A percentile compares a stretch with the other conserved stretches of the same genome.
Conservation (phyloP, 1,284 basidiomycete species). For the Acaromyces ingoldii region DNA sequence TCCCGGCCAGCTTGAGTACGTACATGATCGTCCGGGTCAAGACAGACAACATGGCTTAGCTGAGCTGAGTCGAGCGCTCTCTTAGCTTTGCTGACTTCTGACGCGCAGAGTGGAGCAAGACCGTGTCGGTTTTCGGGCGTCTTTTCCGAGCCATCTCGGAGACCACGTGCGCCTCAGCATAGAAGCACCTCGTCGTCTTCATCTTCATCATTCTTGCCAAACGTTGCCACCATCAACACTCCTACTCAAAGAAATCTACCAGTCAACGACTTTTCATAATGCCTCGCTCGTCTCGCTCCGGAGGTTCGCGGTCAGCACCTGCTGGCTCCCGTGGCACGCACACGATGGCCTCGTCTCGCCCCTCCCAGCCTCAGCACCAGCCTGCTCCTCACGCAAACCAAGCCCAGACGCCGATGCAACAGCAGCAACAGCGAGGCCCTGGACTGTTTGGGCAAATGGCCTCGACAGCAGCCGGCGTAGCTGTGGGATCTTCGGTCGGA, state of each 20-base stretch:
- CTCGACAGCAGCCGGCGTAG: constrained; percentile 79
- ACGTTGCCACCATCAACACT: too few relatives aligned
- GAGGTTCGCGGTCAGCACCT: constrained; percentile 36
- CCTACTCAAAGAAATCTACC: too few relatives aligned
- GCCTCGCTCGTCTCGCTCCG: constrained; percentile 43
- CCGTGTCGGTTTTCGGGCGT: too few relatives aligned
- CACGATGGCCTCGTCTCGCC: constrained; percentile 42
- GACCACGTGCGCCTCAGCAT: too few relatives aligned
- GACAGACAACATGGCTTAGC: too few relatives aligned
- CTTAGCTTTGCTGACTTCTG: too few relatives aligned
- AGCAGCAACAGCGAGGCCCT: constrained; percentile 23
- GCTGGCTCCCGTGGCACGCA: constrained; percentile 43
- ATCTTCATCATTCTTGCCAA: too few relatives aligned
- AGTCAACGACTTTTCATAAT: constrained; percentile 24
- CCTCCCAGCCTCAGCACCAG: constrained; percentile 9
- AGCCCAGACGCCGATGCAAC: constrained; percentile 14
- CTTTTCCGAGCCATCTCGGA: too few relatives aligned
- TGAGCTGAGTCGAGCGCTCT: too few relatives aligned
- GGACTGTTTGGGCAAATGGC: constrained; percentile 62
- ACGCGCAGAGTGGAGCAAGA: too few relatives aligned
- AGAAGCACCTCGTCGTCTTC: too few relatives aligned
- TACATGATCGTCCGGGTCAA: neutral
- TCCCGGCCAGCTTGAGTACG: neutral
- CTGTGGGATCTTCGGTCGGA: constrained; percentile 73
- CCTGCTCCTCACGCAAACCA: constrained; percentile 20